Base-by-base conservation (phyloP, 495 filamentous ascomycete genomes). In the Aspergillus homomorphus region DNA sequence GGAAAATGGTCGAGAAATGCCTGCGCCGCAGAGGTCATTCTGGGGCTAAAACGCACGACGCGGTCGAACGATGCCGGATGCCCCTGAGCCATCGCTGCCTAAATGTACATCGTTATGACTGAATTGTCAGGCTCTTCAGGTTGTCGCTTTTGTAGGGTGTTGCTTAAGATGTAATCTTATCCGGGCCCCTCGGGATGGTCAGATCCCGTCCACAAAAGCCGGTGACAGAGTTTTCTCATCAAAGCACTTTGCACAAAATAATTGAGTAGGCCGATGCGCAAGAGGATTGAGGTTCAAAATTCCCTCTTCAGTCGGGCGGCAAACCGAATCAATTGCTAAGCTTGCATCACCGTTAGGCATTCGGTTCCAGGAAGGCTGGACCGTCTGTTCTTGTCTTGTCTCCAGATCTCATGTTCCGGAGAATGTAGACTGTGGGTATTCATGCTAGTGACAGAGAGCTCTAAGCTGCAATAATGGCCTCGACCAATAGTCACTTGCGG, bases 31-130 rank as follows among this genome's bases (percentile, higher is more conserved):
- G 33, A 38, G 33, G 33, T 38, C 33, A 38, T 38, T 38, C 33
- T 38, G 33, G 33, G 33, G 33, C 33, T 38, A 38, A 38, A 38
- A 38, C 33, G 33, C 8, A 38, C 33, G 33, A 14, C 2, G 5
- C 22, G 22, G 48, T 51, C 48, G 48, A 51, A 51, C 48, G 21
- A 51, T 30, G 21, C 48, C 48, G 48, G 48, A 51, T 51, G 48
- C 12, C 22, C 12, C 16, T 51, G 14, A 18, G 48, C 48, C 48
- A 48, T 23, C 9, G 45, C 12, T 38, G 33, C 33, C 33, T 38
- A 38, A 38, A 12, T 14, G 33, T 12, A 9, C 4, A 30, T 38
- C 33, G 10, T 38, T 7, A 2, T 38, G 15, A 12, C 33, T 12
- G 6, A 12, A 12, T 38, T 2, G 10, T 38, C 7, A 38, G 8